Evolutionary conservation across 768 basidiomycete species (phyloP).

Genomic region (Rhodotorula paludigena): DNA sequence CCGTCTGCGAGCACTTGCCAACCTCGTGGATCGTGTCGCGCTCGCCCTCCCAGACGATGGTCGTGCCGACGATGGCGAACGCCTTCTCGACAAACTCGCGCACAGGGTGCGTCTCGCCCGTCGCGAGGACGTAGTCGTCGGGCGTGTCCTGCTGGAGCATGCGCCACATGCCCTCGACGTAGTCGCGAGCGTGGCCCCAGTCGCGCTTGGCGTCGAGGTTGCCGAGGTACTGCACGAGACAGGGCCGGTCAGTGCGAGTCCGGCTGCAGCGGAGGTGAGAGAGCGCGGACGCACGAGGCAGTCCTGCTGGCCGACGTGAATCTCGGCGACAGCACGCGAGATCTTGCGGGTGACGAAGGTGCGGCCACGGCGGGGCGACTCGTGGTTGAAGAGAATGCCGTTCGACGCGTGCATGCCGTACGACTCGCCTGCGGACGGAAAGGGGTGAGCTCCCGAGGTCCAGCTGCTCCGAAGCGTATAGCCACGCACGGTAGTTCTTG

Average conservation of each 20-base stretch:
- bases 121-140: constrained; percentile 90
- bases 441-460: not conserved
- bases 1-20: constrained; percentile 65
- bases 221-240: constrained; percentile 62
- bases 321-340: constrained; percentile 84
- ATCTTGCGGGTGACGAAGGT: constrained; percentile 98
- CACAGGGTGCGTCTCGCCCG: constrained; percentile 91
- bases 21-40: constrained; percentile 64
- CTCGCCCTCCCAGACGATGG: constrained; percentile 70
- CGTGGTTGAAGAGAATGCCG: constrained; percentile 96
- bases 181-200: constrained; percentile 83
- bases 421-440: constrained; percentile 71
- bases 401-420: constrained; percentile 97
- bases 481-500: constrained; percentile 46
- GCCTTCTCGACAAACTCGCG: constrained; percentile 87
- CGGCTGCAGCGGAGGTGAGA: not conserved
- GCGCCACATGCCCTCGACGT: constrained; percentile 96
- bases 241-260: not conserved
- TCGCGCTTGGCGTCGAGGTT: constrained; percentile 93
- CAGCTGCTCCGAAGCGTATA: not conserved
- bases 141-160: constrained; percentile 82
- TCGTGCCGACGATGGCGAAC: constrained; percentile 63
- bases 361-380: constrained; percentile 86
- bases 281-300: constrained; percentile 53
- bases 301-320: constrained; percentile 76